Percentiles rank a stretch among this genome's conserved stretches.
phyloP scores from a whole-genome alignment of 2,329 filamentous ascomycete species.

The Simplicillium aogashimaense region DNA sequence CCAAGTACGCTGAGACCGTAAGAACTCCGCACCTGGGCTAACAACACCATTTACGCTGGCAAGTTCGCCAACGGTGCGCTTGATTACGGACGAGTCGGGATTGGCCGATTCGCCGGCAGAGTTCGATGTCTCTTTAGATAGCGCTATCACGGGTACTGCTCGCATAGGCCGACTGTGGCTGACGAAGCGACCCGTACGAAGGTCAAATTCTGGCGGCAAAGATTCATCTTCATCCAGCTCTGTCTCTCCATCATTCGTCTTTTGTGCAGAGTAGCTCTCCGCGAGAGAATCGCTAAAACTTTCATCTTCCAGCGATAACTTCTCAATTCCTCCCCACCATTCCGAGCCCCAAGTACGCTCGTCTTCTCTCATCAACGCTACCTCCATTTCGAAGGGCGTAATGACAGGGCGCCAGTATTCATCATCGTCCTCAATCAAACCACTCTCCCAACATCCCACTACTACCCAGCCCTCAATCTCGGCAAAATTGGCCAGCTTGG shows the following conservation, averaged over 20 bases:
- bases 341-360: conserved; percentile 75
- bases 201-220: conserved; percentile 81
- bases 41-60: conserved; percentile 73
- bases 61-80: conserved; percentile 53
- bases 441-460: conserved; percentile 96
- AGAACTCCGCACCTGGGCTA: conserved; percentile 85
- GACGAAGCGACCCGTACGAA: conserved; percentile 77
- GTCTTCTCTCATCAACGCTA: conserved; percentile 66
- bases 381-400: conserved; percentile 85
- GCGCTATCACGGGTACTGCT: conserved; percentile 16
- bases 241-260: conserved; percentile 14
- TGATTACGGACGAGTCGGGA: conserved; percentile 36
- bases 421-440: conserved; percentile 70
- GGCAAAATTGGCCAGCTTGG: conserved; percentile 92
- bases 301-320: conserved; percentile 37
- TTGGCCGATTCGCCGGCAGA: background rate
- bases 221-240: conserved; percentile 57
- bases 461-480: conserved; percentile 97
- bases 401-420: conserved; percentile 84
- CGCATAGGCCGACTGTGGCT: conserved; percentile 70
- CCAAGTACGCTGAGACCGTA: conserved; percentile 80
- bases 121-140: background rate
- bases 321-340: conserved; percentile 83
- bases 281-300: too few species aligned
- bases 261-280: background rate